phyloP scores from a whole-genome alignment of 495 filamentous ascomycete species.

The Lasiosphaeriaceae sp. region DNA sequence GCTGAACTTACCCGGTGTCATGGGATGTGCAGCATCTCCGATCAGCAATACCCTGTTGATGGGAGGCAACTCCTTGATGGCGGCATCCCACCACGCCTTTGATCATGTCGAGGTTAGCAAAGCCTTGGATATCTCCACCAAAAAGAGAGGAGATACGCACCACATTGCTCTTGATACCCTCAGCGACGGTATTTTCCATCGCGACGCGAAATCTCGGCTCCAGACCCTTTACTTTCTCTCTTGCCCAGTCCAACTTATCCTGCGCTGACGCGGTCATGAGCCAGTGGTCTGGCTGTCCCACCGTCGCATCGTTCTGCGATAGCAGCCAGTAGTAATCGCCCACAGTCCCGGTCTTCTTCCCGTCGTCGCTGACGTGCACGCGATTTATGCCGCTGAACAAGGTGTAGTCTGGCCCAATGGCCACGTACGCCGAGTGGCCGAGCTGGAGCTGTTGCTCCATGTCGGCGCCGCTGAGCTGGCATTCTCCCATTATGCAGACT shows the following conservation, averaged over 20 bases:
- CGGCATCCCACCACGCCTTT: conserved; percentile 19
- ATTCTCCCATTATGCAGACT: conserved; percentile 20
- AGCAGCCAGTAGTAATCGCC: conserved; percentile 32
- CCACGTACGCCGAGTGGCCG: conserved; percentile 22
- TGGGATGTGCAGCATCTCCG: conserved; percentile 58
- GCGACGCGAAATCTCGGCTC: conserved; percentile 18
- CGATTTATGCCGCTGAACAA: conserved; percentile 28
- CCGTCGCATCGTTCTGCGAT: conserved; percentile 5
- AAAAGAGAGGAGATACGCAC: not conserved
- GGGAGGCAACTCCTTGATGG: conserved; percentile 13
- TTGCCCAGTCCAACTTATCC: conserved; percentile 18
- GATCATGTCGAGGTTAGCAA: not conserved
- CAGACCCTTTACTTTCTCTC: conserved; percentile 11
- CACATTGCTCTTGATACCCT: conserved; percentile 6
- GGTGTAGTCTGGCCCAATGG: conserved; percentile 6
- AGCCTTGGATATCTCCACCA: not conserved
- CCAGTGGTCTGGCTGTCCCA: conserved; percentile 23
- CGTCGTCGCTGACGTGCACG: conserved; percentile 10
- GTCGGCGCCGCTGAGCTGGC: conserved; percentile 16
- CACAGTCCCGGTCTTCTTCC: conserved; percentile 9
- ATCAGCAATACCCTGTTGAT: conserved; percentile 45
- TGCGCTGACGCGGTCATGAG: conserved; percentile 12
- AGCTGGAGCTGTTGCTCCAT: conserved; percentile 28
- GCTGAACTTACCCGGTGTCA: conserved; percentile 51
- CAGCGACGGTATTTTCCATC: conserved; percentile 16